phyloP scores from a whole-genome alignment of 2,329 filamentous ascomycete species.

The Periconia macrospinosa region DNA sequence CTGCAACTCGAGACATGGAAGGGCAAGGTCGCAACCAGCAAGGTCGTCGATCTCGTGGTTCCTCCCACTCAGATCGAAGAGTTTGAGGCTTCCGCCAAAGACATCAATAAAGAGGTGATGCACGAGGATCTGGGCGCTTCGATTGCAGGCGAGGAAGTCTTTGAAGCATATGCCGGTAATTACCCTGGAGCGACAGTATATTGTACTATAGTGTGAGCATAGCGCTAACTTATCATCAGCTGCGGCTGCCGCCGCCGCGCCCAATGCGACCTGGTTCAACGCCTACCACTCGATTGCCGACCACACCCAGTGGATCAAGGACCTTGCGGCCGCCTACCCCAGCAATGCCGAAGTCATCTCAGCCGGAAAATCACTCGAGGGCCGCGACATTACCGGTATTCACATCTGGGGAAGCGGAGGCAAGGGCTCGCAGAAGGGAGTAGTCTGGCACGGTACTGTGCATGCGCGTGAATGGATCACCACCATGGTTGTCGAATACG shows the following conservation, averaged over 20 bases:
- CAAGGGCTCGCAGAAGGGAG: conserved; percentile 39
- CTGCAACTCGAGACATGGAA: conserved; percentile 38
- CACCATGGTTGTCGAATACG: conserved; percentile 41
- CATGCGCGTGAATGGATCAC: conserved; percentile 44
- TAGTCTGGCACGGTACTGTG: conserved; percentile 43
- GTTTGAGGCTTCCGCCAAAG: conserved; percentile 29
- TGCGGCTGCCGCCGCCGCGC: conserved; percentile 24
- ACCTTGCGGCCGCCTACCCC: conserved; percentile 39
- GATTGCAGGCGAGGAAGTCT: conserved; percentile 34
- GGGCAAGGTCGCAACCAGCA: conserved; percentile 33
- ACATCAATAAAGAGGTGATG: conserved; percentile 36
- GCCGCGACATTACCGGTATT: conserved; percentile 42
- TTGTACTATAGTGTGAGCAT: conserved; percentile 5
- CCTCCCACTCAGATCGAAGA: conserved; percentile 32
- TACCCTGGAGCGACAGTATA: neutral
- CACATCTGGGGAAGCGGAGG: conserved; percentile 44
- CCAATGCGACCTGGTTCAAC: conserved; percentile 40
- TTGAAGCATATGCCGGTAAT: conserved; percentile 34
- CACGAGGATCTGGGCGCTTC: conserved; percentile 42
- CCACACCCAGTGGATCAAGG: conserved; percentile 36
- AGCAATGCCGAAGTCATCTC: conserved; percentile 38
- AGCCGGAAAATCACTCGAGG: conserved; percentile 39
- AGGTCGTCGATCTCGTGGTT: conserved; percentile 41
- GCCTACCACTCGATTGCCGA: conserved; percentile 41
- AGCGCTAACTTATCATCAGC: conserved; percentile 26